These are phyloP conservation scores for Akebia trifoliata DNA, from an alignment of 164 flowering plant genomes.

Conservation along the genomic window DNA sequence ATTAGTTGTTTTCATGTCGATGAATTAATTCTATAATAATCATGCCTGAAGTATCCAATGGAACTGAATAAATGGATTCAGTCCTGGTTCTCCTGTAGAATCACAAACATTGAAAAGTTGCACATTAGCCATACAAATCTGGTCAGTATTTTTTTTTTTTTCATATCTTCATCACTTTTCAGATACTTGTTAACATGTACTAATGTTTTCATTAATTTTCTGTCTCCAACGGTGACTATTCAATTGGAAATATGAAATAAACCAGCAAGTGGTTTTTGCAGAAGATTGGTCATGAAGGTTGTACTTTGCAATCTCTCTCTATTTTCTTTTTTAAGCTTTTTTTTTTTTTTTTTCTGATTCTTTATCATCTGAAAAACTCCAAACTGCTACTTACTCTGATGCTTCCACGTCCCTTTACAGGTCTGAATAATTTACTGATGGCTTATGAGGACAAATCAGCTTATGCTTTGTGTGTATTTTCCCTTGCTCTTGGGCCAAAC, in stretches of 20 bases:
- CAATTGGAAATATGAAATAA: constrained; percentile 10
- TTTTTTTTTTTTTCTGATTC: constrained; percentile 1
- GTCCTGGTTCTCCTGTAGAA: not conserved
- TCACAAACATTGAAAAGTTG: no score
- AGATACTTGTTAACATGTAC: not conserved
- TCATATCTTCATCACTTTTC: not conserved
- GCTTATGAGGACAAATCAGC: constrained; percentile 98
- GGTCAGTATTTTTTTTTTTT: no score
- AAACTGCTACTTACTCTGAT: constrained; percentile 4
- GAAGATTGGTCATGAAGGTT: constrained; percentile 96
- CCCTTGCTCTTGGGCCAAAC: constrained; percentile 82
- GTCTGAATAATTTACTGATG: constrained; percentile 82
- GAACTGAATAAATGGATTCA: not conserved
- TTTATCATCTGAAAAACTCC: not conserved
- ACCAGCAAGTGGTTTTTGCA: constrained; percentile 95
- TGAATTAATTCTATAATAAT: not conserved
- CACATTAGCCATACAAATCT: no score
- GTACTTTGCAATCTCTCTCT: not conserved
- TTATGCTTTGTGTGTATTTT: constrained; percentile 82
- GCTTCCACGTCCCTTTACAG: constrained; percentile 28
- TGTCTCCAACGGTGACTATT: not conserved
- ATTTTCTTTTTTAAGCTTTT: not conserved
- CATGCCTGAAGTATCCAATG: not conserved
- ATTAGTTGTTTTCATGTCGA: not conserved
- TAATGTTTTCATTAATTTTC: constrained; percentile 4